Conservation (phyloP, 306 rosid species). For the Coriaria nepalensis region DNA sequence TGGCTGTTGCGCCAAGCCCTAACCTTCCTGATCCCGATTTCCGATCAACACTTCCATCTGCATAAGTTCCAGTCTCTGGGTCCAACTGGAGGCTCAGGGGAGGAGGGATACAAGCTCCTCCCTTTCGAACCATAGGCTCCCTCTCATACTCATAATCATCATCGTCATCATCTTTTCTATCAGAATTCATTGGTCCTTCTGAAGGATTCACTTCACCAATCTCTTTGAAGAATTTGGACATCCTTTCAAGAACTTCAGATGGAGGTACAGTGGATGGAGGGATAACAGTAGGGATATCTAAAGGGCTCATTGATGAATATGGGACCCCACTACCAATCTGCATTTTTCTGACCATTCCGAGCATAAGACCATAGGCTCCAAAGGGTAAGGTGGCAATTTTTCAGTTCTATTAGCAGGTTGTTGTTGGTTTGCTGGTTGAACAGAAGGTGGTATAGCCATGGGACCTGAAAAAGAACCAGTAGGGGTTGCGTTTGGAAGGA, state of each 20-base stretch:
- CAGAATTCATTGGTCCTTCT: constrained; percentile 68
- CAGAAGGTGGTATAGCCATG: constrained; percentile 52
- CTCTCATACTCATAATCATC: constrained; percentile 56
- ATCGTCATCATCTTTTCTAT: constrained; percentile 57
- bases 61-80: constrained; percentile 76
- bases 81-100: constrained; percentile 82
- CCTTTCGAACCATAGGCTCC: constrained; percentile 47
- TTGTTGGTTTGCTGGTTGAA: constrained; percentile 48
- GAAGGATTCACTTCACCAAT: constrained; percentile 94
- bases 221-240: constrained; percentile 80
- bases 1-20: constrained; percentile 78
- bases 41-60: constrained; percentile 74
- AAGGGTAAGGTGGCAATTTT: constrained; percentile 78
- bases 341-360: constrained; percentile 98
- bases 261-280: constrained; percentile 49
- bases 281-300: constrained; percentile 66
- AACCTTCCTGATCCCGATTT: constrained; percentile 73
- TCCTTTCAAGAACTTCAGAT: constrained; percentile 72
- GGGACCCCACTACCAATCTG: constrained; percentile 98
- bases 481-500: constrained; percentile 52
- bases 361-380: constrained; percentile 98
- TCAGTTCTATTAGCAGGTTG: constrained; percentile 38
- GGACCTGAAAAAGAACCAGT: constrained; percentile 47
- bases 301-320: constrained; percentile 71
- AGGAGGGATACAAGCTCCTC: constrained; percentile 97